Evolutionary conservation across 2,329 filamentous ascomycete genomes (phyloP), one percentile per base, ranked within the genome.

Genomic region (Penicillium sp.): DNA sequence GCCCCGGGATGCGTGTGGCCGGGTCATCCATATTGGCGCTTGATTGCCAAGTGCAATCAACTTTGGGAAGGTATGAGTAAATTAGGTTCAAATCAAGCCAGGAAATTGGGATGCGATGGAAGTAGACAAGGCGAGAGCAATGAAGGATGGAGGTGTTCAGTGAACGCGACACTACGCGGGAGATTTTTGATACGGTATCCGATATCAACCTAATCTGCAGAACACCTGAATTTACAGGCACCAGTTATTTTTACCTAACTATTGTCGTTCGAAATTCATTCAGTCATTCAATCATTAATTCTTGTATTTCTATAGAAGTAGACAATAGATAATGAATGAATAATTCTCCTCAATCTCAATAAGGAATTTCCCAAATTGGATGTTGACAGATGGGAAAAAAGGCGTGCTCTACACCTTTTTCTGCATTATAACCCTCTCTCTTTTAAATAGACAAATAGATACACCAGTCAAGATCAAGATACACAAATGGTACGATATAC

Each of bases 1-100:
- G 75, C 64, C 68, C 72, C 60, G 75, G 74, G 57, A 81, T 75
- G 62, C 77, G 77, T 65, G 74, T 72, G 49, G 75, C 77, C 50
- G 78, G 78, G 60, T 80, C 77, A 63, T 77, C 75, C 77, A 80
- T 79, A 57, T 57, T 76, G 66, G 62, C 51, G 62, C 54, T 59
- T 62, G 57, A 58, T 63, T 62, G 51, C 56, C 50, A 53, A 40
- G 23, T 52, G 38, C 54, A 53, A 54, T 31, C 27, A 35, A 51
- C 21, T 33, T 37, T 56, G 15, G 31, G n/a, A 45, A 40, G 33
- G 17, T n/a, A 31, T 4, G 4, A 29, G 1, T 21, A n/a, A 12
- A n/a, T 45, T 25, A 17, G 15, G 7, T 51, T 38, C 12, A 17
- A 38, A 46, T 27, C 12, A 56, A 59, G 48, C 13, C 29, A 42